phyloP scores from a whole-genome alignment of 176 grass and related monocot species.

The Rhynchospora breviuscula region DNA sequence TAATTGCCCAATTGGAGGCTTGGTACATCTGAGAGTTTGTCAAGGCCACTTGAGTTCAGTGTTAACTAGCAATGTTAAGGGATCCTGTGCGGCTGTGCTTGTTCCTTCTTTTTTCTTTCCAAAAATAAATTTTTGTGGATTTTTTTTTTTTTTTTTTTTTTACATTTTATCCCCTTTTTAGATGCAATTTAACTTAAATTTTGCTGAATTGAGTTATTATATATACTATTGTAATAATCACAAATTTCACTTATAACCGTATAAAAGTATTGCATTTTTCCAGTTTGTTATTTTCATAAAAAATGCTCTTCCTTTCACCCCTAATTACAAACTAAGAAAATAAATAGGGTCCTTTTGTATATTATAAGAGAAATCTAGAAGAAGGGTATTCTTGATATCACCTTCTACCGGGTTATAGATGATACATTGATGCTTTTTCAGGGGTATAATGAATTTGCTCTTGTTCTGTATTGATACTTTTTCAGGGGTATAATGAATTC shows the following conservation, averaged over 20 bases:
- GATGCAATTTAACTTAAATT: neutral
- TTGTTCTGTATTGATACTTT: slow-evolving; percentile 20
- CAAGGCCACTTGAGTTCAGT: neutral
- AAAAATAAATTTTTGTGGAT: neutral
- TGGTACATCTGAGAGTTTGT: neutral
- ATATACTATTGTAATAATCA: neutral
- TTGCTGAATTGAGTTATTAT: neutral
- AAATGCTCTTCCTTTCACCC: neutral
- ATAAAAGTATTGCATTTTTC: neutral
- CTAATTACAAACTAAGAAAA: neutral
- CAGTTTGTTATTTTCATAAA: neutral
- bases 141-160: neutral
- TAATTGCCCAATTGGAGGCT: neutral
- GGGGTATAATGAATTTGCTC: neutral
- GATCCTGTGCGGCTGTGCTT: neutral
- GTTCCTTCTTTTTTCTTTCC: neutral
- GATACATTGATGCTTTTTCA: neutral
- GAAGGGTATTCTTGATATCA: neutral
- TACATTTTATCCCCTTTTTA: neutral
- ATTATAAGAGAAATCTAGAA: neutral
- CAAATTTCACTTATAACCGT: neutral
- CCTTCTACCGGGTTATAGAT: neutral
- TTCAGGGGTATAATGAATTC: no score
- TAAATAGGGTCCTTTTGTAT: neutral
- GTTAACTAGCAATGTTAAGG: neutral